Percentiles rank a stretch among this genome's conserved stretches.
Evolutionary conservation across 2,329 filamentous ascomycete genomes (phyloP).

Genomic region (Xylariaceae sp.): DNA sequence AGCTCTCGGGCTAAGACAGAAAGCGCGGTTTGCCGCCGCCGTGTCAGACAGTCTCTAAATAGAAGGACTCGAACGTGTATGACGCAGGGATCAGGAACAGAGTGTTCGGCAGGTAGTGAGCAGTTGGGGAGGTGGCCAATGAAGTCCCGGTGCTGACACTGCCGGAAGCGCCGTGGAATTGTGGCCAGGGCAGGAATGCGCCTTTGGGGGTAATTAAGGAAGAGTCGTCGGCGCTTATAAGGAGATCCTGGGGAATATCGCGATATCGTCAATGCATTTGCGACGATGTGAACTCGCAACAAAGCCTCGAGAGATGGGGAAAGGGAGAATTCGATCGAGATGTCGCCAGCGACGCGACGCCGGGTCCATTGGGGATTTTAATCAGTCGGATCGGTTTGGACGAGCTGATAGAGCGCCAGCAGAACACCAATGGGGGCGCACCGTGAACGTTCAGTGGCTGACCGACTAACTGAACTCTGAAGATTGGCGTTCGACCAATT

Average conservation of each 20-base stretch:
- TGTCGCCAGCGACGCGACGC: no score
- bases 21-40: conserved; percentile 8
- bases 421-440: no score
- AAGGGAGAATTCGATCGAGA: no score
- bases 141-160: conserved; percentile 6
- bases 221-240: conserved; percentile 24
- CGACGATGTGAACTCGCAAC: no score
- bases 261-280: neutral
- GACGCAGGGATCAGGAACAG: conserved; percentile 13
- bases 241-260: conserved; percentile 11
- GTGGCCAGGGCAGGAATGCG: conserved; percentile 1
- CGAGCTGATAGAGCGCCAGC: no score
- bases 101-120: conserved; percentile 1
- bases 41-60: conserved; percentile 11
- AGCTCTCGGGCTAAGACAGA: neutral
- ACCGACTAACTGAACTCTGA: no score
- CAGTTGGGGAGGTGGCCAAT: conserved; percentile 21
- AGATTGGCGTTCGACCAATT: no score
- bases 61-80: conserved; percentile 6
- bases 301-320: no score
- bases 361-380: no score
- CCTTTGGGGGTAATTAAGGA: conserved; percentile 9
- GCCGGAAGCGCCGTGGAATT: conserved; percentile 27
- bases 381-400: no score
- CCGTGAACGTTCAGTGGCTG: no score